Base-by-base conservation (phyloP, 306 rosid species). In the Malus sieversii region DNA sequence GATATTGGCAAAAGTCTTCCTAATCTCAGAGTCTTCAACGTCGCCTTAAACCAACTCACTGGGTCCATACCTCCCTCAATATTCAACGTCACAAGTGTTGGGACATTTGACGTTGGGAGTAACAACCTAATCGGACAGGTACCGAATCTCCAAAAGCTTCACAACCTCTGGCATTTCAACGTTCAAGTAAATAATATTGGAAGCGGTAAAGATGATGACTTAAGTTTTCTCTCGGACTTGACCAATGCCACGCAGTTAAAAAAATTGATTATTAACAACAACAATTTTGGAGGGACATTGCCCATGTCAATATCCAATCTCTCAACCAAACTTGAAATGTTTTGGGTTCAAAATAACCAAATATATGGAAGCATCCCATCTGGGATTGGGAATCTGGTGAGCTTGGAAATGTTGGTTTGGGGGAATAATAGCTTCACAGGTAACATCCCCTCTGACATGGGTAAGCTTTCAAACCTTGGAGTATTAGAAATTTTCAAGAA, bases 21-120 rank as follows among this genome's bases (percentile, higher is more conserved):
- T 59, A 10, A 23, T 3, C 64, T 22, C 64, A 0, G 4, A 22
- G 0, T 10, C 5, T 10, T 59, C 4, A 3, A 0, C 30, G 1
- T 59, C 23, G 0, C 0, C 27, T 0, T 0, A 0, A 58, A 58
- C 10, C 30, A 58, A 3, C 23, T 58, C 6, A 22, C 29, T 3
- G 27, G 30, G 3, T 58, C 63, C 63, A 3, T 58, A 25, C 66
- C 66, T 5, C 19, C 0, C 20, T 61, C 66, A 5, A 1, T 61
- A 23, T 27, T 20, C 35, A 61, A 27, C 27, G 33, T 27, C 35
- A 61, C 66, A 27, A 27, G 66, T 11, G 3, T 27, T 0, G 0
- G 1, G 4, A 0, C 0, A 2, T 27, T 61, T 61, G 0, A 13
- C 1, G 35, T 61, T 61, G 35, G 3, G 1, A 0, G 0, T 0